A percentile compares a stretch with the other conserved stretches of the same genome.
Evolutionary conservation across 2,329 filamentous ascomycete species (phyloP).

Genomic region (Aphanocladium album): DNA sequence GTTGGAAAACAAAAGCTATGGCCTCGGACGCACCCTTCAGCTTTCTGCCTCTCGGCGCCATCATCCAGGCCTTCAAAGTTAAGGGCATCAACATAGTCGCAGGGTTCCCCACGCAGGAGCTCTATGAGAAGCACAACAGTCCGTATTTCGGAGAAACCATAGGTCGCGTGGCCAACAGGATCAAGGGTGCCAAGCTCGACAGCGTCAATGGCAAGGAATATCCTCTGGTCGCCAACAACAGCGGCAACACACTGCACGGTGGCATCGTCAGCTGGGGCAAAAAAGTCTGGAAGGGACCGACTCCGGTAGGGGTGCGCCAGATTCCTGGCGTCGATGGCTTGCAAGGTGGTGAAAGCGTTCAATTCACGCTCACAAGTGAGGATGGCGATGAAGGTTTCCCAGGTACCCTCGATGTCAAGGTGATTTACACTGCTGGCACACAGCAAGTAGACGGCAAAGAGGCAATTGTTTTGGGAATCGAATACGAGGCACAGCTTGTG

Average conservation of each 20-base stretch:
- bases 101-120: conserved; percentile 69
- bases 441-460: conserved; percentile 57
- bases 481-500: conserved; percentile 82
- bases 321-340: conserved; percentile 47
- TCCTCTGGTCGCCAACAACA: conserved; percentile 69
- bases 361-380: conserved; percentile 61
- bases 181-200: conserved; percentile 65
- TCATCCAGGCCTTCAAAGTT: conserved; percentile 76
- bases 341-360: conserved; percentile 59
- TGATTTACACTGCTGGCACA: conserved; percentile 73
- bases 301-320: conserved; percentile 45
- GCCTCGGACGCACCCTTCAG: conserved; percentile 45
- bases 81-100: conserved; percentile 82
- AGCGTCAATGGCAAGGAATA: conserved; percentile 69
- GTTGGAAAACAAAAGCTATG: neutral
- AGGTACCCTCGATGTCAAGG: conserved; percentile 70
- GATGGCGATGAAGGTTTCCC: conserved; percentile 90
- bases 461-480: conserved; percentile 71
- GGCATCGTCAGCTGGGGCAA: conserved; percentile 76
- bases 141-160: conserved; percentile 93
- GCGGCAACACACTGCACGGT: conserved; percentile 69
- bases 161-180: conserved; percentile 77
- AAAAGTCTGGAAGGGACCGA: conserved; percentile 69
- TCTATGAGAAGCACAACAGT: conserved; percentile 69
- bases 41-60: conserved; percentile 71